phyloP scores from a whole-genome alignment of 176 grass and related monocot species.

The Phragmites australis region DNA sequence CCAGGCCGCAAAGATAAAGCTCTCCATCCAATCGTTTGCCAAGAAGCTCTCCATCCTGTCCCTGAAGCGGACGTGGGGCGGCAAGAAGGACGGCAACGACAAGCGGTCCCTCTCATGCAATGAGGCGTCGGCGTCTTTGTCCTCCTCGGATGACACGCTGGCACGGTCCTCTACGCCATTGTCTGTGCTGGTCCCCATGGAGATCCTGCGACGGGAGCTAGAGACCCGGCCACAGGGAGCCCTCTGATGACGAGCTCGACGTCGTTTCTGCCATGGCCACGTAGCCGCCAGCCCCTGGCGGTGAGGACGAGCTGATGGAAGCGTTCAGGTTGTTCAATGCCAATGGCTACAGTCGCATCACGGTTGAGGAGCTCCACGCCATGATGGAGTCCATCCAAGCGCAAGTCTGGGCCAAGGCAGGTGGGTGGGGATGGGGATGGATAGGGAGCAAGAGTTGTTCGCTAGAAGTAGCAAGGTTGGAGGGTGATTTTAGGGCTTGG shows the following conservation, averaged over 20 bases:
- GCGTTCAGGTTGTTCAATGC: conserved; percentile 88
- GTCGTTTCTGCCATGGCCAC: conserved; percentile 64
- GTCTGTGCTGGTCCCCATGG: conserved; percentile 48
- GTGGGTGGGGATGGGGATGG: no score
- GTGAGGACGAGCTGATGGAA: conserved; percentile 61
- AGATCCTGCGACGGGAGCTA: conserved; percentile 76
- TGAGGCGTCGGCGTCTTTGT: conserved; percentile 41
- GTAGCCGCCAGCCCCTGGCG: conserved; percentile 2
- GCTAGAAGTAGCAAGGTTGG: no score
- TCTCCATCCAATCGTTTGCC: conserved; percentile 58
- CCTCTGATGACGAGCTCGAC: conserved; percentile 67
- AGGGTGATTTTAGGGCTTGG: no score
- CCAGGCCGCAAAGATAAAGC: conserved; percentile 51
- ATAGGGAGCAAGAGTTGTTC: no score
- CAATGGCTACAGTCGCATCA: conserved; percentile 87
- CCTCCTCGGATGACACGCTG: conserved; percentile 40
- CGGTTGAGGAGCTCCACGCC: conserved; percentile 79
- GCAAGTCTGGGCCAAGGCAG: no score
- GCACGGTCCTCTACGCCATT: conserved; percentile 33
- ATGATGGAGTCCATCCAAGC: conserved; percentile 59
- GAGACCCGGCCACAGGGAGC: conserved; percentile 60
- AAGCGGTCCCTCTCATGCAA: conserved; percentile 48
- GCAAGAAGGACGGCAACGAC: background rate
- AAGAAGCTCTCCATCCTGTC: conserved; percentile 52
- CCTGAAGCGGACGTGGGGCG: conserved; percentile 37